Evolutionary conservation across 371 early-diverging fungal genomes (phyloP).

Genomic region (Saksenaea vasiformis): DNA sequence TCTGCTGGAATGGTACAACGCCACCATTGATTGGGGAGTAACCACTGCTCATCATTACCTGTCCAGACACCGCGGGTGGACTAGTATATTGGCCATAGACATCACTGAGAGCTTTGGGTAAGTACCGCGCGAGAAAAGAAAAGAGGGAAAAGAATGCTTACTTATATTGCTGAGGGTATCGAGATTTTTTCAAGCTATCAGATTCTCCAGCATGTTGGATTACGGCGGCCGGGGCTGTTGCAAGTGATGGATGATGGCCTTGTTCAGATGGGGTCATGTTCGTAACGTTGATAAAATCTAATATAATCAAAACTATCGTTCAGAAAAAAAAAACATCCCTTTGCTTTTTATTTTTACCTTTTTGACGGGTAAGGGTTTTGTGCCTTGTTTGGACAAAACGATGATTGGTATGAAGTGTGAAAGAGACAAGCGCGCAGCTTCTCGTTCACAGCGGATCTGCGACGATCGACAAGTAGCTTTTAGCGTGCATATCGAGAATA

Average conservation of each 20-base stretch:
- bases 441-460: conserved; percentile 5
- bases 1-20: conserved; percentile 14
- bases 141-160: conserved; percentile 6
- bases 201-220: conserved; percentile 17
- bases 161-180: conserved; percentile 20
- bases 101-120: conserved; percentile 11
- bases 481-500: not conserved
- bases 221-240: conserved; percentile 16
- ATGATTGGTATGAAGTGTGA: not conserved
- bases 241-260: conserved; percentile 15
- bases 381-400: conserved; percentile 3
- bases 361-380: conserved; percentile 1
- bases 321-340: not conserved
- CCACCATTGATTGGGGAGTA: conserved; percentile 18
- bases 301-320: not conserved
- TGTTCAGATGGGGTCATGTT: conserved; percentile 24
- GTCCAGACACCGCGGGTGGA: conserved; percentile 11
- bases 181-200: conserved; percentile 16
- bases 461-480: not conserved
- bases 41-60: conserved; percentile 28
- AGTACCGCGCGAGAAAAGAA: not conserved
- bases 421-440: not conserved
- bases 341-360: not conserved
- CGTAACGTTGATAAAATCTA: not conserved
- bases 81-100: conserved; percentile 20